Evolutionary conservation across 805 yeast species (phyloP), one percentile per base, ranked within the genome.

Genomic region (Osmozyma mogii): DNA sequence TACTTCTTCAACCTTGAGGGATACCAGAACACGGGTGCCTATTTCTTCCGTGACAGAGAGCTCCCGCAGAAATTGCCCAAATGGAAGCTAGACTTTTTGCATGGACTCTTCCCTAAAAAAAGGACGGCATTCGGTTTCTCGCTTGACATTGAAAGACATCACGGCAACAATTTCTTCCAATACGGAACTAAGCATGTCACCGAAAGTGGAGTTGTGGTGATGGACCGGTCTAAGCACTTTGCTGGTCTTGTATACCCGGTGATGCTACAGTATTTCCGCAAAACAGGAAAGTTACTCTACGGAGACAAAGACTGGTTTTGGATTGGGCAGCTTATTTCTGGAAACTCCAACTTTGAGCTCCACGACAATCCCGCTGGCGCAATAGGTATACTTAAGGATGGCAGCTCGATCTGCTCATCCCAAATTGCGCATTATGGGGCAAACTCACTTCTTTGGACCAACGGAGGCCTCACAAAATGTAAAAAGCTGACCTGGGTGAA

Each of bases 171-270:
- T 32, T 38, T 40, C 16, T 38, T 36, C 30, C 31, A 30, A 15
- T 36, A 47, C 37, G 34, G 28, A 30, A 35, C 52, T 41, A 38
- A 45, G 43, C 36, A 54, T 32, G 34, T 44, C 26, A 49, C 54
- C 60, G 66, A 61, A 30, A 50, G 61, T 17, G 67, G 67, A 9
- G 47, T 61, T 27, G 61, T 56, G 18, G 45, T 50, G 3, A 35
- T 56, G 20, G 37, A 51, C 23, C 43, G 53, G n/a, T 30, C 31
- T 5, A 32, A 37, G 2, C 59, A 55, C 36, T 37, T n/a, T 6
- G 25, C 28, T 29, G 46, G 46, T 2, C 38, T 42, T 13, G 22
- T 42, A 13, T 26, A 38, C 3, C 32, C 42, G 6, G 20, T 34
- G 11, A 32, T 37, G 9, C 33, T 42, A 20, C 46, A 34, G 20